Conservation (phyloP, 2,329 filamentous ascomycete species). For the Hortaea werneckii region DNA sequence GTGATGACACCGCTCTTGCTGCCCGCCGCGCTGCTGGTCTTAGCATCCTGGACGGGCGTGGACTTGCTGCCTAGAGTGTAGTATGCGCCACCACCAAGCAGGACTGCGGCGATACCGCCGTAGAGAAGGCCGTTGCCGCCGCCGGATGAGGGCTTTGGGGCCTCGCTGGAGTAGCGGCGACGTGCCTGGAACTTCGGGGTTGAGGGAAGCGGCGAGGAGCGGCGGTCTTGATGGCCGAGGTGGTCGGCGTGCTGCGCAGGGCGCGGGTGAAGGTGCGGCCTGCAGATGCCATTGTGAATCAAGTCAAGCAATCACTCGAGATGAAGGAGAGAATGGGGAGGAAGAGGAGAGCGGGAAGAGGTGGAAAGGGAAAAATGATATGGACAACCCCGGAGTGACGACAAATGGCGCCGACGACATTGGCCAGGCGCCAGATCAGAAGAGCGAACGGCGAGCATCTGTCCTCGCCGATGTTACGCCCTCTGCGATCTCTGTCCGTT, state of each 20-base stretch:
- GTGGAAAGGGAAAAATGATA: neutral
- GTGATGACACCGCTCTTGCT: constrained; percentile 43
- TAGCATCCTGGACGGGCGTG: constrained; percentile 33
- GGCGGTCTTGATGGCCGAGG: constrained; percentile 45
- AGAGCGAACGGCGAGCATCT: neutral
- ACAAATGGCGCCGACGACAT: neutral
- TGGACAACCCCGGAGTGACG: neutral
- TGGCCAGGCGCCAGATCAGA: neutral
- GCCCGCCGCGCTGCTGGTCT: constrained; percentile 17
- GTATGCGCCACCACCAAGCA: constrained; percentile 49
- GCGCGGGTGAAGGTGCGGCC: constrained; percentile 31
- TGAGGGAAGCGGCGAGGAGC: constrained; percentile 48
- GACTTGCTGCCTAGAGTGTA: constrained; percentile 39
- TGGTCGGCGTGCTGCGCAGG: constrained; percentile 31
- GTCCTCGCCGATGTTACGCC: too few relatives aligned
- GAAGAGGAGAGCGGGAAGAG: neutral
- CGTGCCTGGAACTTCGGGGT: constrained; percentile 59
- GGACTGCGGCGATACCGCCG: constrained; percentile 48
- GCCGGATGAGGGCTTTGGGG: constrained; percentile 33
- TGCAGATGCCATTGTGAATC: constrained; percentile 26
- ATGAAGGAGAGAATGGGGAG: neutral
- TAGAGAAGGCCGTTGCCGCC: constrained; percentile 52
- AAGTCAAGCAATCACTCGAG: neutral
- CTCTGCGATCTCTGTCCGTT: too few relatives aligned
- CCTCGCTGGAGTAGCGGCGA: constrained; percentile 62